Evolutionary conservation across 2,329 filamentous ascomycete species (phyloP).

Genomic region (Reticulascus tulasneorum): DNA sequence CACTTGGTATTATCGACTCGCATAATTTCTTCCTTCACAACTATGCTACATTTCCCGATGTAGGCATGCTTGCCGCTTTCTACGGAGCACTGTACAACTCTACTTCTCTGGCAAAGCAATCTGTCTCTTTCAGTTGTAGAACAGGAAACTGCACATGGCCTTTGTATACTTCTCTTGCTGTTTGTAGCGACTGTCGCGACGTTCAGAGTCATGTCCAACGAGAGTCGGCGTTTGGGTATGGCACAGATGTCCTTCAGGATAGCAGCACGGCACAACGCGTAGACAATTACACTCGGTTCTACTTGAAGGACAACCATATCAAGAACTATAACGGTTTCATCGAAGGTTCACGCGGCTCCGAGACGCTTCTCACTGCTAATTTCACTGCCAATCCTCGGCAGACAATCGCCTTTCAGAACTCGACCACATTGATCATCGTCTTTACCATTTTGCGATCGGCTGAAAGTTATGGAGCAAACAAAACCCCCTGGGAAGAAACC

Average conservation of each 20-base stretch:
- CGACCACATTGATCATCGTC: no score
- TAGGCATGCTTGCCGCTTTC: background rate
- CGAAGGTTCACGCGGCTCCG: no score
- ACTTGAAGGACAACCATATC: background rate
- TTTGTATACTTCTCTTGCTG: background rate
- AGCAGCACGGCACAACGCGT: no score
- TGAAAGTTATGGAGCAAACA: background rate
- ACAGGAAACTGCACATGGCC: conserved; percentile 1
- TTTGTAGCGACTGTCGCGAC: background rate
- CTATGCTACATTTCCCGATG: background rate
- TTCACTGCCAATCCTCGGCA: background rate
- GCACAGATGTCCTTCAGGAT: no score
- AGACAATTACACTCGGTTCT: background rate
- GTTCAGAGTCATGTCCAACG: no score
- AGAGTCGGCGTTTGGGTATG: no score
- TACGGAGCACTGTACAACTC: conserved; percentile 1
- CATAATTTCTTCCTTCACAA: background rate
- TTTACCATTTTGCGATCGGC: no score
- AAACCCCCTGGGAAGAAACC: background rate
- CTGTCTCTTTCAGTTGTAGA: background rate
- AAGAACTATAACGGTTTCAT: background rate
- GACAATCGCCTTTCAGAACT: background rate
- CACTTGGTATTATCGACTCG: background rate
- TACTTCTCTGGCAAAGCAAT: background rate
- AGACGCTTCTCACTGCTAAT: conserved; percentile 1